These are phyloP conservation scores for Piper betle DNA, from an alignment of 164 flowering plant species.

Conservation along the genomic window DNA sequence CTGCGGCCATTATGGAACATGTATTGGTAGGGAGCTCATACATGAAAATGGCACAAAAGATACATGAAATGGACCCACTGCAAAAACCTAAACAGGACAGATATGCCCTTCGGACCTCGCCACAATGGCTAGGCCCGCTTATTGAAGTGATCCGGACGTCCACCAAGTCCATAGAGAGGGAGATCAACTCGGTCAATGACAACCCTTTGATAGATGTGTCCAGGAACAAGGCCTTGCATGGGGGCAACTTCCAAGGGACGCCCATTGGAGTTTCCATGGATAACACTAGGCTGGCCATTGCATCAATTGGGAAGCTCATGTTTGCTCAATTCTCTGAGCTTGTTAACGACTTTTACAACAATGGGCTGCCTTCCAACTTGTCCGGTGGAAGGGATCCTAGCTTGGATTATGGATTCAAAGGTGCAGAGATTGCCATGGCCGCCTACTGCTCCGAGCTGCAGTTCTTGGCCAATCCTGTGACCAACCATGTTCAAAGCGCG, in stretches of 20 bases:
- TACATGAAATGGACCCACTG: conserved; percentile 42
- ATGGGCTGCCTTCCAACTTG: conserved; percentile 53
- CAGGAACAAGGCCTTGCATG: conserved; percentile 48
- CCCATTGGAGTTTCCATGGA: conserved; percentile 72
- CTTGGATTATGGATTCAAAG: conserved; percentile 55
- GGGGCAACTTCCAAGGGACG: conserved; percentile 64
- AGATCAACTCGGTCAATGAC: conserved; percentile 58
- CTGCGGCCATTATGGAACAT: conserved; percentile 63
- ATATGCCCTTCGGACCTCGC: conserved; percentile 57
- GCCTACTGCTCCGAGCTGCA: conserved; percentile 56
- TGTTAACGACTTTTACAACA: conserved; percentile 53
- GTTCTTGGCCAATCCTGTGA: conserved; percentile 46
- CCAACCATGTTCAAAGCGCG: conserved; percentile 58
- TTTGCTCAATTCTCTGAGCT: conserved; percentile 63
- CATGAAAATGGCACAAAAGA: conserved; percentile 25
- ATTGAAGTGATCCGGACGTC: conserved; percentile 46
- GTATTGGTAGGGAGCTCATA: conserved; percentile 39
- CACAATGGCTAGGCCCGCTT: conserved; percentile 52
- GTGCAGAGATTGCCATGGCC: conserved; percentile 55
- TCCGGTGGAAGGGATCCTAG: conserved; percentile 58
- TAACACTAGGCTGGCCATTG: conserved; percentile 44
- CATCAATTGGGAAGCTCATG: conserved; percentile 52
- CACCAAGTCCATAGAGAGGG: conserved; percentile 44
- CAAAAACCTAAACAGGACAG: conserved; percentile 62
- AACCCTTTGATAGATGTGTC: conserved; percentile 56